A percentile compares a stretch with the other conserved stretches of the same genome.
phyloP scores from a whole-genome alignment of 2,329 filamentous ascomycete species.

The Nigrospora osmanthi region DNA sequence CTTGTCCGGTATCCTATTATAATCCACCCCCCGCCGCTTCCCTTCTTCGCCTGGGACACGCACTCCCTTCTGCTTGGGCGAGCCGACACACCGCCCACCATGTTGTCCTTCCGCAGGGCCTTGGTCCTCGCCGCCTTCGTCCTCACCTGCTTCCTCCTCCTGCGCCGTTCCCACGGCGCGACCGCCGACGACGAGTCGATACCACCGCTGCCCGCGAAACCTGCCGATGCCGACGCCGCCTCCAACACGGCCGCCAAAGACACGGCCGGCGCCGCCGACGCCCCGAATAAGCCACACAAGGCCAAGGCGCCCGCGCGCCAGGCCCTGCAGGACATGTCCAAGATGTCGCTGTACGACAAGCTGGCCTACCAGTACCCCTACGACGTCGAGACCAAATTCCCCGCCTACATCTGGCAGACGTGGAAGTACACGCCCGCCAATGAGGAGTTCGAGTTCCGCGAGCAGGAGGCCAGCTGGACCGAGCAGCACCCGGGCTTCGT shows the following conservation, averaged over 20 bases:
- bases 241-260: conserved; percentile 12
- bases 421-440: conserved; percentile 85
- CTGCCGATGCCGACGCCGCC: conserved; percentile 11
- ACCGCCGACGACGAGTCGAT: conserved; percentile 13
- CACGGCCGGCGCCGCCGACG: conserved; percentile 4
- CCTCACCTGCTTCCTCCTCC: conserved; percentile 22
- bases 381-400: conserved; percentile 80
- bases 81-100: conserved; percentile 10
- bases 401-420: conserved; percentile 98
- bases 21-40: no score
- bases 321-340: conserved; percentile 60
- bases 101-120: conserved; percentile 25
- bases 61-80: no score
- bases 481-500: conserved; percentile 82
- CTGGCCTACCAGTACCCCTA: conserved; percentile 92
- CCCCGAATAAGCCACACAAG: conserved; percentile 20
- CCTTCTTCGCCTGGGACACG: no score
- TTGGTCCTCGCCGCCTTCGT: conserved; percentile 22
- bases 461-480: conserved; percentile 84
- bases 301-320: conserved; percentile 41
- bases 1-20: no score
- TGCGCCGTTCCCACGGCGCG: conserved; percentile 19
- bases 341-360: conserved; percentile 68
- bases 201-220: conserved; percentile 10
- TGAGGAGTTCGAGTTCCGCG: conserved; percentile 70